phyloP scores from a whole-genome alignment of 768 basidiomycete genomes.

The Candolleomyces efflorescens region DNA sequence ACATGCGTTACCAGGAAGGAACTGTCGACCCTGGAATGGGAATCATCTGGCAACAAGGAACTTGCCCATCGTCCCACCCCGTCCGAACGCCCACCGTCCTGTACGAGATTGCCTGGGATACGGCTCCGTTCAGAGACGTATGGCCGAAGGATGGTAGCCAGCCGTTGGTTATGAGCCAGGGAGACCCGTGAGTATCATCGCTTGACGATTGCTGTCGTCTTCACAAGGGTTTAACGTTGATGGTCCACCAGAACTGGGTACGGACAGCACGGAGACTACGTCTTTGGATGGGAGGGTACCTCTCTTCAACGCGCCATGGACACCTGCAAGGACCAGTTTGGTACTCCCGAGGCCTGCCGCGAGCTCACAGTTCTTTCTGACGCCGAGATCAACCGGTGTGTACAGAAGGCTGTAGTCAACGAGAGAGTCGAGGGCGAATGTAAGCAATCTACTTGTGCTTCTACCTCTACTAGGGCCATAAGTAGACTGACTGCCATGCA shows the following conservation, averaged over 20 bases:
- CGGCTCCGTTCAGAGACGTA: constrained; percentile 5
- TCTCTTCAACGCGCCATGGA: constrained; percentile 11
- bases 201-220: no score
- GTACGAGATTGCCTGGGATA: constrained; percentile 11
- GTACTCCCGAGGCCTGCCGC: constrained; percentile 6
- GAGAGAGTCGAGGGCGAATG: constrained; percentile 6
- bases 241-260: constrained; percentile 10
- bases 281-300: constrained; percentile 11
- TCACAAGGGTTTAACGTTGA: no score
- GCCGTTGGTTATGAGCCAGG: constrained; percentile 7
- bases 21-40: constrained; percentile 5
- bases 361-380: constrained; percentile 8
- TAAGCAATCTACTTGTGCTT: background rate
- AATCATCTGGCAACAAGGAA: constrained; percentile 5
- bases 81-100: constrained; percentile 6
- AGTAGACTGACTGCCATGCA: background rate
- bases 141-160: constrained; percentile 9
- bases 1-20: constrained; percentile 1
- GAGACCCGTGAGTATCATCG: constrained; percentile 3
- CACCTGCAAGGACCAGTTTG: constrained; percentile 8
- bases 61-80: constrained; percentile 6
- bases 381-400: constrained; percentile 9
- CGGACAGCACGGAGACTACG: constrained; percentile 11
- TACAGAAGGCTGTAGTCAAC: background rate
- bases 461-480: background rate